A percentile compares a stretch with the other conserved stretches of the same genome.
Conservation (phyloP, 225 moss, liverwort and hornwort species). For the Lunularia cruciata region DNA sequence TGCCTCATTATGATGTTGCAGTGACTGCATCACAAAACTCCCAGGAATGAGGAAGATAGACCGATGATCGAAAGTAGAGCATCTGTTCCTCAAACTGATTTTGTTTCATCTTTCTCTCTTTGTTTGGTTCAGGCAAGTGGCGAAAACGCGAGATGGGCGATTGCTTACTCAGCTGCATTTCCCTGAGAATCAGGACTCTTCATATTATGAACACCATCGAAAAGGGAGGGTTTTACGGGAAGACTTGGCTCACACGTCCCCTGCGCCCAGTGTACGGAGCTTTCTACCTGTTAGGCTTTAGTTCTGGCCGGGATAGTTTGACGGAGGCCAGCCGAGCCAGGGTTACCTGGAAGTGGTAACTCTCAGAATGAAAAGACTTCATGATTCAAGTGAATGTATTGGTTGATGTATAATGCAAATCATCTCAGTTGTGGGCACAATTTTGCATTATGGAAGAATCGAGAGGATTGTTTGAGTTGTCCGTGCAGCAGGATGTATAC, state of each 20-base stretch:
- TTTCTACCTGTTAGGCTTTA: constrained; percentile 1
- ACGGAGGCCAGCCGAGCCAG: constrained; percentile 15
- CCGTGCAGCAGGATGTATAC: constrained; percentile 81
- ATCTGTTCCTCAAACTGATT: too few relatives aligned
- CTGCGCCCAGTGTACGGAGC: constrained; percentile 18
- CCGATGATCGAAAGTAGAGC: too few relatives aligned
- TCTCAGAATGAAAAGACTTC: background rate
- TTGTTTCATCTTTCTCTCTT: background rate
- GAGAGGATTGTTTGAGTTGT: constrained; percentile 54
- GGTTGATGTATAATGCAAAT: background rate
- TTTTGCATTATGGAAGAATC: constrained; percentile 35
- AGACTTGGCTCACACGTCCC: background rate
- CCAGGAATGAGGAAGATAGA: too few relatives aligned
- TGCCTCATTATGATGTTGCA: too few relatives aligned
- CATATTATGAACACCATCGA: background rate
- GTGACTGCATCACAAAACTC: too few relatives aligned
- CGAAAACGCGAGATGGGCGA: constrained; percentile 7
- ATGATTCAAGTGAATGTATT: background rate
- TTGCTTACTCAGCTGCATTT: background rate
- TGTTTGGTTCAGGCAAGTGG: background rate
- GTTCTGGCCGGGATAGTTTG: background rate
- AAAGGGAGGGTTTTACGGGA: background rate
- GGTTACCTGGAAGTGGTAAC: background rate
- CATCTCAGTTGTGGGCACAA: background rate
- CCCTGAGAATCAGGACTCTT: background rate